Conservation (phyloP, 306 rosid genomes). For the Glycine tomentella region DNA sequence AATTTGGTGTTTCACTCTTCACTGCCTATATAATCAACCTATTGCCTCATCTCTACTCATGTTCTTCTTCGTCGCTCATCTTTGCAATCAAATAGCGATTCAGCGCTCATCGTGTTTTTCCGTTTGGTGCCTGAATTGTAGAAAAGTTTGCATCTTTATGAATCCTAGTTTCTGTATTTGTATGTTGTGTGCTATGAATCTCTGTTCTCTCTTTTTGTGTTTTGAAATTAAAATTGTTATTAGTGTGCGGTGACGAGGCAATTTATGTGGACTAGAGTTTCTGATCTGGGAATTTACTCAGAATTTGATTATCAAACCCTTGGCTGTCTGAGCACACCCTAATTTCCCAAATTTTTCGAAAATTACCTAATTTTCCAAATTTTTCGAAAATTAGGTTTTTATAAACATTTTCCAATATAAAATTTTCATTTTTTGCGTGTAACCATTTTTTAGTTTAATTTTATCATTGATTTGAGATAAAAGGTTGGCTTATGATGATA, state of each 20-base stretch:
- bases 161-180: not conserved
- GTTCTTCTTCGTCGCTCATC: not conserved
- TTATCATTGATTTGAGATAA: not conserved
- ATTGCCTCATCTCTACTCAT: too few species aligned
- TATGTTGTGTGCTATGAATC: not conserved
- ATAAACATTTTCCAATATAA: too few species aligned
- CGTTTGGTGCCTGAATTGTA: not conserved
- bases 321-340: slow-evolving; percentile 96
- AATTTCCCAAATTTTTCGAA: not conserved
- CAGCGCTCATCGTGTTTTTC: not conserved
- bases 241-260: slow-evolving; percentile 68
- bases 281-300: slow-evolving; percentile 77
- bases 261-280: slow-evolving; percentile 88
- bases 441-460: too few species aligned
- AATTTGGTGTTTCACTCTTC: slow-evolving; percentile 20
- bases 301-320: slow-evolving; percentile 82
- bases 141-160: not conserved
- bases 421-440: too few species aligned
- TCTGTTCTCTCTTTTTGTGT: not conserved
- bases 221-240: too few species aligned
- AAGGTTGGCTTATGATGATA: slow-evolving; percentile 75
- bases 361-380: too few species aligned
- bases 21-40: slow-evolving; percentile 35
- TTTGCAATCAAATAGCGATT: not conserved
- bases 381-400: not conserved